Percentiles rank a stretch among this genome's conserved stretches.
phyloP scores from a whole-genome alignment of 1,284 basidiomycete genomes.

The Boletus mariae region DNA sequence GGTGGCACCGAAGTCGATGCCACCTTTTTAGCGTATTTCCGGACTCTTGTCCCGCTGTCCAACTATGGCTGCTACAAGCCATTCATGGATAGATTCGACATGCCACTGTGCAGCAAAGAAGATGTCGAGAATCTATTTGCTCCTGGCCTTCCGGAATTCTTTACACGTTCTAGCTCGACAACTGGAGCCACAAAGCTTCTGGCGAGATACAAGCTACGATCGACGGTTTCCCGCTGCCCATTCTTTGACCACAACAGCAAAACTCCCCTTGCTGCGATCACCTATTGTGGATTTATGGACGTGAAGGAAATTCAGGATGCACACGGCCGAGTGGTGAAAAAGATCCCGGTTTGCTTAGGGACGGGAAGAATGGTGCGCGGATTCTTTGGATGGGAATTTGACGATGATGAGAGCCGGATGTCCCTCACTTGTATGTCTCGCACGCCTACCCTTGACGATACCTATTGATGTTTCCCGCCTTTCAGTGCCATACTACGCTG shows the following conservation, averaged over 20 bases:
- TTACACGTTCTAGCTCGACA: no score
- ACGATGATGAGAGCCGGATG: no score
- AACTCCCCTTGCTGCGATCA: neutral
- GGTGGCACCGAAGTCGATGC: no score
- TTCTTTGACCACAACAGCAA: neutral
- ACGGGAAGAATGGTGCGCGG: slow-evolving; percentile 6
- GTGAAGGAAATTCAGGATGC: slow-evolving; percentile 10
- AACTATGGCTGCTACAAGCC: slow-evolving; percentile 6
- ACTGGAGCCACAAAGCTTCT: neutral
- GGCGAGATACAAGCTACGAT: neutral
- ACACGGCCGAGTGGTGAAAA: slow-evolving; percentile 9
- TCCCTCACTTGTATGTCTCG: neutral
- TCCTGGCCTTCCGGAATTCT: no score
- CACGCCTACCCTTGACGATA: no score
- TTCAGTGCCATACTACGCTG: slow-evolving; percentile 15
- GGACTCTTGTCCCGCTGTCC: slow-evolving; percentile 15
- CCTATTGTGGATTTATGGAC: slow-evolving; percentile 9
- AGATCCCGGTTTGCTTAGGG: slow-evolving; percentile 10
- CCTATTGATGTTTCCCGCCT: neutral
- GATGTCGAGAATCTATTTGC: no score
- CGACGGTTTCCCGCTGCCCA: neutral
- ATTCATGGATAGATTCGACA: no score
- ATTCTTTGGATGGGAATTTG: neutral
- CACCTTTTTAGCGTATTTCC: neutral
- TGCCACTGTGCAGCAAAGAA: no score